phyloP scores from a whole-genome alignment of 164 flowering plant species.

The Cinnamomum micranthum region DNA sequence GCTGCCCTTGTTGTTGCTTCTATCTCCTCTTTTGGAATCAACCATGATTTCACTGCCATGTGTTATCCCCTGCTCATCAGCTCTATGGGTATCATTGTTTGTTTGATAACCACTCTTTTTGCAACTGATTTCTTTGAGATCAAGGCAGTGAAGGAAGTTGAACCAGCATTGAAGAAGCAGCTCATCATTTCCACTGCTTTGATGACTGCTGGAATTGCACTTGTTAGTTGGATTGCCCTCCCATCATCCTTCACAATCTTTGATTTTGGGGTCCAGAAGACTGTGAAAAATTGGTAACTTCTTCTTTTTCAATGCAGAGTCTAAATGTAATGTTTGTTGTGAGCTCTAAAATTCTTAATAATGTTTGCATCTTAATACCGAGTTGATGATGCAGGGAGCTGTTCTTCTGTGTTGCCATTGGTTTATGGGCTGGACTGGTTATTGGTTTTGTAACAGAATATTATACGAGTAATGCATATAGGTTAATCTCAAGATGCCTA shows the following conservation, averaged over 20 bases:
- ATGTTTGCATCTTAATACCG: neutral
- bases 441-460: slow-evolving; percentile 57
- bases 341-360: neutral
- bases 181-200: slow-evolving; percentile 48
- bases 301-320: neutral
- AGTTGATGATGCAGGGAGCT: slow-evolving; percentile 35
- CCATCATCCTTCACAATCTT: slow-evolving; percentile 54
- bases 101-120: slow-evolving; percentile 52
- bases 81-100: slow-evolving; percentile 49
- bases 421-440: slow-evolving; percentile 55
- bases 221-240: slow-evolving; percentile 44
- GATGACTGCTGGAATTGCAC: slow-evolving; percentile 46
- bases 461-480: slow-evolving; percentile 54
- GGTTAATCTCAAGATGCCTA: slow-evolving; percentile 18
- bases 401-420: slow-evolving; percentile 49
- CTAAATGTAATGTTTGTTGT: neutral
- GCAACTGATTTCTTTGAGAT: slow-evolving; percentile 56
- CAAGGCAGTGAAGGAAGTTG: slow-evolving; percentile 44
- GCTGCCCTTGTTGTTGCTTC: slow-evolving; percentile 63
- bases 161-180: slow-evolving; percentile 49
- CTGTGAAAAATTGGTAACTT: slow-evolving; percentile 50
- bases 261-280: slow-evolving; percentile 50
- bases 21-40: slow-evolving; percentile 50
- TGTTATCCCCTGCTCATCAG: slow-evolving; percentile 44
- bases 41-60: slow-evolving; percentile 50